Conservation (phyloP, 768 basidiomycete species). For the Kwoniella bestiolae region DNA sequence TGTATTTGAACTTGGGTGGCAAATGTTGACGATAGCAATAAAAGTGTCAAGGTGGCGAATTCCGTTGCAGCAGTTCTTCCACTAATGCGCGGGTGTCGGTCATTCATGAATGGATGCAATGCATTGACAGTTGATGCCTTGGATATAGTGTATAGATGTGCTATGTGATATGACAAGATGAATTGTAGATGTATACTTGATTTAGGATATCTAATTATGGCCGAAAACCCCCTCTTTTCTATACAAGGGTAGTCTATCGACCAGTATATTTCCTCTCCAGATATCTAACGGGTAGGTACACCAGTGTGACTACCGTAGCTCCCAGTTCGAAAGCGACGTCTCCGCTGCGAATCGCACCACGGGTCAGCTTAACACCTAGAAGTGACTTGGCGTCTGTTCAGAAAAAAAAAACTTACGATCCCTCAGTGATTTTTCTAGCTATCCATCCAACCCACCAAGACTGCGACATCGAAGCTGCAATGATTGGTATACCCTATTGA, state of each 20-base stretch:
- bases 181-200: conserved; percentile 3
- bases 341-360: conserved; percentile 31
- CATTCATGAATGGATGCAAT: background rate
- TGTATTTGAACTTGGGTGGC: background rate
- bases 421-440: conserved; percentile 40
- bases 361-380: background rate
- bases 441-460: conserved; percentile 56
- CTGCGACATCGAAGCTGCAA: conserved; percentile 51
- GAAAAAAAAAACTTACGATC: conserved; percentile 36
- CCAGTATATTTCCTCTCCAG: conserved; percentile 47
- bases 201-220: too few species aligned
- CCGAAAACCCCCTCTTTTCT: too few species aligned
- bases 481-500: conserved; percentile 40
- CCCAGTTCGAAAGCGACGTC: conserved; percentile 51
- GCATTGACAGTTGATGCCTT: conserved; percentile 13
- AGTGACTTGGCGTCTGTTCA: background rate
- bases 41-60: too few species aligned
- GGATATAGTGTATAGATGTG: conserved; percentile 1
- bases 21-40: background rate
- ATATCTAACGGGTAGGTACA: conserved; percentile 43
- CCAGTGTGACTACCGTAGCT: conserved; percentile 35
- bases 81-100: too few species aligned
- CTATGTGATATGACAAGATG: conserved; percentile 11
- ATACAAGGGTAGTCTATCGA: too few species aligned
- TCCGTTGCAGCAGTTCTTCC: too few species aligned